phyloP scores from a whole-genome alignment of 208 protist genomes.

The Trypanosoma melophagium region DNA sequence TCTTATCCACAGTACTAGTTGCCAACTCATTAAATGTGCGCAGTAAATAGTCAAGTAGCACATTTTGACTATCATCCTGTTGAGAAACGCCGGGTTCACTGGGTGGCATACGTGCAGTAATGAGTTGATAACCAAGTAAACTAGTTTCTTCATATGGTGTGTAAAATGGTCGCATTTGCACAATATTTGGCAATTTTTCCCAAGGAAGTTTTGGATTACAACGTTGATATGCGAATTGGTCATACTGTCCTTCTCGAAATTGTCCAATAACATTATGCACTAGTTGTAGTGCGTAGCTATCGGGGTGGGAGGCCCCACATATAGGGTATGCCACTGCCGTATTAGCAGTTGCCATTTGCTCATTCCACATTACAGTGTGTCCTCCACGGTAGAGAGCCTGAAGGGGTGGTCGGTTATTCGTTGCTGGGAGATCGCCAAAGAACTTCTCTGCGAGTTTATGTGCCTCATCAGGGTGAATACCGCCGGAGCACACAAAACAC shows the following conservation, averaged over 20 bases:
- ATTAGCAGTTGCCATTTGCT: conserved; percentile 76
- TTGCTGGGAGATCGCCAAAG: conserved; percentile 82
- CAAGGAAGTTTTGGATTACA: conserved; percentile 64
- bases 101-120: conserved; percentile 55
- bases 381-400: conserved; percentile 65
- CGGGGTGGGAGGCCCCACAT: conserved; percentile 84
- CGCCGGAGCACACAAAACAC: conserved; percentile 95
- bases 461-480: conserved; percentile 94
- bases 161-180: conserved; percentile 87
- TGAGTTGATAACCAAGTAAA: conserved; percentile 87
- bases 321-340: conserved; percentile 83
- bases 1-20: conserved; percentile 49
- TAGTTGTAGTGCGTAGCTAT: conserved; percentile 93
- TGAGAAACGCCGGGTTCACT: conserved; percentile 25
- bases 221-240: conserved; percentile 74
- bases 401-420: conserved; percentile 61
- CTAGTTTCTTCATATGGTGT: conserved; percentile 90
- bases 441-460: conserved; percentile 88
- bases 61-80: conserved; percentile 65
- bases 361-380: conserved; percentile 74
- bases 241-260: conserved; percentile 83
- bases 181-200: conserved; percentile 63
- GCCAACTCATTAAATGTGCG: conserved; percentile 71
- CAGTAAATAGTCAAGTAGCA: conserved; percentile 72
- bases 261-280: conserved; percentile 93